phyloP scores from a whole-genome alignment of 202 grass and related monocot genomes.

The Setaria italica region DNA sequence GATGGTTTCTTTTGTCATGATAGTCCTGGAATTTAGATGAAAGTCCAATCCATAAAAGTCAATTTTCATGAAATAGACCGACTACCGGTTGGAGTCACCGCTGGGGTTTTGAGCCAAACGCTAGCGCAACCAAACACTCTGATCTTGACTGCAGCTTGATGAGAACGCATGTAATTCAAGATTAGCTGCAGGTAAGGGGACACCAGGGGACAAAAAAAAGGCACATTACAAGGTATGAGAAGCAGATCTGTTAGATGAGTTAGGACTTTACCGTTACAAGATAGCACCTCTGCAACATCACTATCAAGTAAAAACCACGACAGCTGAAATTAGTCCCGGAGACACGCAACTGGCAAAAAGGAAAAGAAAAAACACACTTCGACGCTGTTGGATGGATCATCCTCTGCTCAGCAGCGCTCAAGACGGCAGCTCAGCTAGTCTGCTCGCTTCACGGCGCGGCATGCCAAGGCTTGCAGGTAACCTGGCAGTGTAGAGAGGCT shows the following conservation, averaged over 20 bases:
- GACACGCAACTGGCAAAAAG: background rate
- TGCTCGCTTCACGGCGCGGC: conserved; percentile 49
- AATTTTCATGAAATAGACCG: background rate
- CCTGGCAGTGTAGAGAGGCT: conserved; percentile 37
- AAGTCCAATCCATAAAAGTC: background rate
- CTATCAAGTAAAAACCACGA: conserved; percentile 50
- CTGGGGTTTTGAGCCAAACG: background rate
- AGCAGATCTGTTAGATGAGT: conserved; percentile 55
- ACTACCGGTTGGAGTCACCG: background rate
- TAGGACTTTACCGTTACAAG: conserved; percentile 53
- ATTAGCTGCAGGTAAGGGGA: background rate
- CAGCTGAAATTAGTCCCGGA: conserved; percentile 17
- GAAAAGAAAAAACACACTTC: background rate
- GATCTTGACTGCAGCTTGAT: background rate
- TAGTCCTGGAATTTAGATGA: background rate
- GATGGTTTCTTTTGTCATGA: background rate
- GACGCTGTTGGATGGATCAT: conserved; percentile 36
- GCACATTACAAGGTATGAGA: conserved; percentile 19
- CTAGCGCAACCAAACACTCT: background rate
- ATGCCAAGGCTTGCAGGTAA: conserved; percentile 30
- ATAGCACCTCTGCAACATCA: conserved; percentile 36
- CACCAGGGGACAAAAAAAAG: background rate
- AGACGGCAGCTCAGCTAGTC: conserved; percentile 50
- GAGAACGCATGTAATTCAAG: background rate
- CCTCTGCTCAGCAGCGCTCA: conserved; percentile 47